Percentiles rank a stretch among this genome's conserved stretches.
Conservation (phyloP, 805 yeast species). For the Blastobotrys attinorum region DNA sequence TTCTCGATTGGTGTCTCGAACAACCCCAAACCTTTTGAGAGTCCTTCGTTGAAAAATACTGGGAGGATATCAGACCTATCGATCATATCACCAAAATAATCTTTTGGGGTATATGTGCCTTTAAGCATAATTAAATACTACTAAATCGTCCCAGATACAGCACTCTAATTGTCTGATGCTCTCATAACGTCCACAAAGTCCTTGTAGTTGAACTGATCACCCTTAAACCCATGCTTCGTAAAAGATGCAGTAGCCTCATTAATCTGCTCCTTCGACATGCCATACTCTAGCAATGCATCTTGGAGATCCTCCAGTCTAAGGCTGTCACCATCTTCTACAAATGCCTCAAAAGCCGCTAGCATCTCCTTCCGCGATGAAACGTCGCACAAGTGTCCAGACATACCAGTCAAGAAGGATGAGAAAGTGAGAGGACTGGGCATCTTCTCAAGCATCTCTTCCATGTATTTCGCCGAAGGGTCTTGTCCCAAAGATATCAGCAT, state of each 20-base stretch:
- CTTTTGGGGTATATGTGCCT: no score
- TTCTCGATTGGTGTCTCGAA: no score
- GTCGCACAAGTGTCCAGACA: constrained; percentile 48
- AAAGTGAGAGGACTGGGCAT: constrained; percentile 43
- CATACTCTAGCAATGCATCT: constrained; percentile 42
- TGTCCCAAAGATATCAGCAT: constrained; percentile 38
- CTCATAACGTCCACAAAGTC: constrained; percentile 41
- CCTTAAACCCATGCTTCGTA: constrained; percentile 45
- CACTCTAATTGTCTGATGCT: constrained; percentile 7
- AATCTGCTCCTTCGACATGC: constrained; percentile 33
- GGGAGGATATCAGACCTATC: no score
- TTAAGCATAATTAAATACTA: no score
- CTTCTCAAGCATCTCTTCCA: constrained; percentile 42
- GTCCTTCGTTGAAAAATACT: no score
- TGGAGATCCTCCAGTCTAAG: constrained; percentile 44
- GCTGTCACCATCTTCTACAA: constrained; percentile 32
- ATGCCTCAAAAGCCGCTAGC: constrained; percentile 50
- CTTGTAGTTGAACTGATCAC: constrained; percentile 49
- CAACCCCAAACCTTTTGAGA: no score
- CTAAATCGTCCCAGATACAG: not conserved
- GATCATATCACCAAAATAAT: no score
- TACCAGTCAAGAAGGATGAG: constrained; percentile 54
- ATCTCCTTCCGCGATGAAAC: constrained; percentile 48
- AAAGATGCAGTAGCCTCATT: constrained; percentile 48
- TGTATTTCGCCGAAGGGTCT: constrained; percentile 33